Base-by-base conservation (phyloP, 2,329 filamentous ascomycete species). In the Sphaceloma murrayae region DNA sequence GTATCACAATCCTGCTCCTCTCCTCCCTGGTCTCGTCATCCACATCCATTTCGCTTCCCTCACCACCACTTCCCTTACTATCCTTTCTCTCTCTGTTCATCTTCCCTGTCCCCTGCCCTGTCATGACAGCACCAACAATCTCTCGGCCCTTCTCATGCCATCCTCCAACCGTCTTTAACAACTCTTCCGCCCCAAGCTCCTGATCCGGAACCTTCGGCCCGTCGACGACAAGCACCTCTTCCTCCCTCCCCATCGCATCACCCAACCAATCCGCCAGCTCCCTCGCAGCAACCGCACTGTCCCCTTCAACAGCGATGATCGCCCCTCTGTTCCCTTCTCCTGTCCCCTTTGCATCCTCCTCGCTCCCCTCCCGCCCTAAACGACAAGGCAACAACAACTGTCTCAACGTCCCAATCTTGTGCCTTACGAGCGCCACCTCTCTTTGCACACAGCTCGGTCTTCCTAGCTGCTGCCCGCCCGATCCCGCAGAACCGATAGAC, bases 261-360 rank as follows among this genome's bases (percentile, higher is more conserved):
- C 66, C 70, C 55, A 94, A 67, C 53, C 79, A 80, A 24, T 71
- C 68, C 45, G 82, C 73, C 14, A 94, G 75, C 13, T 75, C 72
- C 2, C 70, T 65, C 3, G 85, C 78, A 3, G 84, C 75, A 7
- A 74, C 69, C 1, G 66, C 60, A 46, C 80, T 74, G 13, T 81
- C 72, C 1, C 88, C 88, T 61, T 96, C 89, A 19, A 96, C 67
- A 0, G 85, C 82, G 49, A 96, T 80, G 27, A 95, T 74, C 0
- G 83, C 76, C 0, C 89, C 88, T n/a, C 87, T 75, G 1, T 51
- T 48, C 5, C 48, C 40, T 32, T 39, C 44, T 9, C 47, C 30
- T 18, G 50, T 49, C 8, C 5, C 68, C 66, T 6, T 19, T 8
- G 18, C 32, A 1, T 18, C 17, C 17, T n/a, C 17, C 33, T 34